Conservation (phyloP, 73 alveolate species). For the Paramecium pentaurelia region DNA sequence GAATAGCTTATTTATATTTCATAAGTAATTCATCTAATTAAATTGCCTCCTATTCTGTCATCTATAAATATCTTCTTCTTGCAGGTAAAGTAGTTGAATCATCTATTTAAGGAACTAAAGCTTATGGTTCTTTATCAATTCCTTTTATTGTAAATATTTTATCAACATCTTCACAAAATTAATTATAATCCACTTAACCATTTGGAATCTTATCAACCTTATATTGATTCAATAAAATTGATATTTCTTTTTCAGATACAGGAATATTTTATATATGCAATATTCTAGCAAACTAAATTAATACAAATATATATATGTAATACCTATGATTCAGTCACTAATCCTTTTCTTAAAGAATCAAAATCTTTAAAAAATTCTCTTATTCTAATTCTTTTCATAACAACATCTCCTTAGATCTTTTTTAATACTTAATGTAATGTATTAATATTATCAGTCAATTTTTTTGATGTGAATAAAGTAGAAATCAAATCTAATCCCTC, state of each 20-base stretch:
- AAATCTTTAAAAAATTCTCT: slow-evolving; percentile 90
- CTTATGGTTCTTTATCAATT: slow-evolving; percentile 79
- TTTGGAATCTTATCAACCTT: slow-evolving; percentile 65
- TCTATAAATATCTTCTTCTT: slow-evolving; percentile 73
- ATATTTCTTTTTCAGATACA: slow-evolving; percentile 83
- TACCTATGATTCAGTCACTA: slow-evolving; percentile 68
- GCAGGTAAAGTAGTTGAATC: slow-evolving; percentile 69
- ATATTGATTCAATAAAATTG: slow-evolving; percentile 68
- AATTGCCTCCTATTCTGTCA: slow-evolving; percentile 70
- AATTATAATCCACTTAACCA: slow-evolving; percentile 70
- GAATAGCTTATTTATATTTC: slow-evolving; percentile 70
- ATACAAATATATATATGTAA: not conserved
- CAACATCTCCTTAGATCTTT: slow-evolving; percentile 82
- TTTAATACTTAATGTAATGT: slow-evolving; percentile 79
- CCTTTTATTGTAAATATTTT: slow-evolving; percentile 79
- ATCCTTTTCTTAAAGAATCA: slow-evolving; percentile 87
- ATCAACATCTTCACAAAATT: slow-evolving; percentile 77
- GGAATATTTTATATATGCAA: slow-evolving; percentile 79
- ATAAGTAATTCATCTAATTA: slow-evolving; percentile 61
- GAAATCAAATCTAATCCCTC: slow-evolving; percentile 63
- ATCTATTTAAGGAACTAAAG: slow-evolving; percentile 67
- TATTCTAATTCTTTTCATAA: slow-evolving; percentile 84
- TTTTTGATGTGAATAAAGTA: slow-evolving; percentile 58
- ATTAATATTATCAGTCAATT: slow-evolving; percentile 24
- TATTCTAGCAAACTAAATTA: slow-evolving; percentile 74